Evolutionary conservation across 2,329 filamentous ascomycete species (phyloP), one percentile per base, ranked within the genome.

Genomic region (Stagonosporopsis vannaccii): DNA sequence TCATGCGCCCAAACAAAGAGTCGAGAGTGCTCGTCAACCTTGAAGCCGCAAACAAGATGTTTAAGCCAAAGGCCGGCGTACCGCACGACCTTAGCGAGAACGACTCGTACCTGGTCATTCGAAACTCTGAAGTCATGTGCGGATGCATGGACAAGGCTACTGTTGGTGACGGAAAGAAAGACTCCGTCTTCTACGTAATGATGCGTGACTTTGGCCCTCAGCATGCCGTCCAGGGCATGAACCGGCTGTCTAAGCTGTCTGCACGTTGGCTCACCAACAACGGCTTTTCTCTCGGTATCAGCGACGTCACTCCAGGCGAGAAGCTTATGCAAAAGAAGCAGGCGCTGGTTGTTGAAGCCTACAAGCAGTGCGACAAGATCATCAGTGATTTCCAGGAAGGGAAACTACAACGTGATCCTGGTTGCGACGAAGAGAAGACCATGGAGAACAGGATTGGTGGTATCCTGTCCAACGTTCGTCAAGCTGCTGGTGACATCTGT

Each of bases 131-230:
- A 74, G 88, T 98, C 59, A 96, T 99, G 91, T 98, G 94, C 71
- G 95, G 95, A 59, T 86, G 89, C 57, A 97, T 98, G 92, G 95
- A 99, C 80, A 99, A 99, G 78, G 90, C 91, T 1, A 98, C 93
- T 0, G 91, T 99, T n/a, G 95, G 95, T 66, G 88, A 91, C 6
- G 95, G 95, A 67, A 98, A 98, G 81, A 99, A 99, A 73, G 94
- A 97, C 74, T 97, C 93, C 0, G 88, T 99, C 19, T 99, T 98
- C 72, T 99, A 97, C 71, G 90, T 98, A 53, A 94, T 99, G 72
- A 86, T 98, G 66, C 86, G 95, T 81, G 95, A 99, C 79, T 99
- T 90, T 68, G 95, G 95, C 0, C 91, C 93, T 1, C 90, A 96
- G 51, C 88, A 91, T 53, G 92, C 95, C 7, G 92, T 94, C 0